A percentile compares a stretch with the other conserved stretches of the same genome.
These are phyloP conservation scores for Zygosaccharomyces bisporus DNA, from an alignment of 805 yeast genomes.

Conservation along the genomic window DNA sequence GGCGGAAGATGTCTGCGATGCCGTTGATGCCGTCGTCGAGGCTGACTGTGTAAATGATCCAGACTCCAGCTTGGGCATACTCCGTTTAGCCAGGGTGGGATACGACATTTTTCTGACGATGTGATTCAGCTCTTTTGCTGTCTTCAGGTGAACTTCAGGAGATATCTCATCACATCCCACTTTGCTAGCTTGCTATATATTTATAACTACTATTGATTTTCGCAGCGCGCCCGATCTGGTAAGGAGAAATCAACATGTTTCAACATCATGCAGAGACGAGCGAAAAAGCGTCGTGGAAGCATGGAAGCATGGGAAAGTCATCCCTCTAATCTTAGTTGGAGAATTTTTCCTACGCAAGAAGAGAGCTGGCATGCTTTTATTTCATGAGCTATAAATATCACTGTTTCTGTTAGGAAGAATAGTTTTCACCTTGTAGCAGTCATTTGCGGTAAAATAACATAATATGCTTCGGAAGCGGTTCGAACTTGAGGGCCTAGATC, in stretches of 20 bases:
- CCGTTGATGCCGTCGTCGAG: conserved; percentile 9
- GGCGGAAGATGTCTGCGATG: conserved; percentile 10
- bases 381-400: too few species aligned
- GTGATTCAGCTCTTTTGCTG: background rate
- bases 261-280: conserved; percentile 1
- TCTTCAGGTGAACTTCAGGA: background rate
- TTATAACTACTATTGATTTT: background rate
- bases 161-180: background rate
- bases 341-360: too few species aligned
- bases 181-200: background rate
- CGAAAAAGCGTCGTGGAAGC: background rate
- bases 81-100: conserved; percentile 26
- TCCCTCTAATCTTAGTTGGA: too few species aligned
- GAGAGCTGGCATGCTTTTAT: background rate
- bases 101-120: conserved; percentile 14
- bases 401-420: background rate
- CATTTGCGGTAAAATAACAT: too few species aligned
- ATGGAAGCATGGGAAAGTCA: background rate
- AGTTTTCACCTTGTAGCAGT: too few species aligned
- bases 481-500: too few species aligned
- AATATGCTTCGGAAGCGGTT: too few species aligned
- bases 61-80: conserved; percentile 24
- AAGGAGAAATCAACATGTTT: conserved; percentile 6
- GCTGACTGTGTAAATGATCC: conserved; percentile 9
- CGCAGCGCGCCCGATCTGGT: conserved; percentile 4